Evolutionary conservation across 345 rosid genomes (phyloP).

Genomic region (Salix dunnii): DNA sequence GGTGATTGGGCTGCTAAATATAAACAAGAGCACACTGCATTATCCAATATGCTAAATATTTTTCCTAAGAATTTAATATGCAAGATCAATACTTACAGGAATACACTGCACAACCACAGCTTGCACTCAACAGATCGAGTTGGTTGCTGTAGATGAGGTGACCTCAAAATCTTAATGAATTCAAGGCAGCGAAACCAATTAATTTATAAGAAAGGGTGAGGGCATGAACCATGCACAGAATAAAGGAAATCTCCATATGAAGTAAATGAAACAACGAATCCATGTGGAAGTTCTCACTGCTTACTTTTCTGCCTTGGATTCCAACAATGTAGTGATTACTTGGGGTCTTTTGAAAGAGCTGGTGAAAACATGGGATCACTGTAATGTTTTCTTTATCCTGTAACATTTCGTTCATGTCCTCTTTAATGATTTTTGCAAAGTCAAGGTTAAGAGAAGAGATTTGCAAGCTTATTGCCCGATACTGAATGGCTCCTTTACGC

Average conservation of each 20-base stretch:
- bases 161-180: not conserved
- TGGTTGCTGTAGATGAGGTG: not conserved
- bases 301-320: not conserved
- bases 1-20: not conserved
- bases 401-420: too few relatives aligned
- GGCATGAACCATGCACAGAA: not conserved
- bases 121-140: not conserved
- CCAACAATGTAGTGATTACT: not conserved
- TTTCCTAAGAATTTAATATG: not conserved
- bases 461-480: not conserved
- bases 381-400: not conserved
- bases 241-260: not conserved
- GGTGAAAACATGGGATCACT: not conserved
- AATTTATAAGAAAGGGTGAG: not conserved
- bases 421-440: not conserved
- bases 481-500: not conserved
- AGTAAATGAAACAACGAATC: not conserved
- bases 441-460: not conserved
- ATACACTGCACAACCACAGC: not conserved
- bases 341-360: not conserved
- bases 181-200: not conserved
- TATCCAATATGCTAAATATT: not conserved
- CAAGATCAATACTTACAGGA: not conserved
- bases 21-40: too few relatives aligned
- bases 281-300: not conserved